Evolutionary conservation across 768 basidiomycete species (phyloP).

Genomic region (Stropharia rugosoannulata): DNA sequence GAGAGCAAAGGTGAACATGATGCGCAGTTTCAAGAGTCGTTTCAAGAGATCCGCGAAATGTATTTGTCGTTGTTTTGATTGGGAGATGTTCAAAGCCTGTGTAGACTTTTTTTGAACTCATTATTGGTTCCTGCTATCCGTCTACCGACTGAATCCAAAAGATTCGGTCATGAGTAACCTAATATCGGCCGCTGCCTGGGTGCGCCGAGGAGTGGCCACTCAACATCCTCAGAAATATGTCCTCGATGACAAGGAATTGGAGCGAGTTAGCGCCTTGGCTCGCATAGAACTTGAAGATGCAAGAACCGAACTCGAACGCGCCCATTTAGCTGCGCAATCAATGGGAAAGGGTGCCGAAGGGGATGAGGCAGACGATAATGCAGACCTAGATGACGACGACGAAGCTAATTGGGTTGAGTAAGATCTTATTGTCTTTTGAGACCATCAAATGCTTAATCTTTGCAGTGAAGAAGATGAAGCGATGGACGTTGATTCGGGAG

Average conservation of each 20-base stretch:
- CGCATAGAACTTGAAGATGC: constrained; percentile 90
- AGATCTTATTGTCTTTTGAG: constrained; percentile 34
- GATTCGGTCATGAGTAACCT: constrained; percentile 59
- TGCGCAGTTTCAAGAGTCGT: neutral
- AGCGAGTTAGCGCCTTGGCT: constrained; percentile 86
- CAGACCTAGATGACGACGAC: constrained; percentile 43
- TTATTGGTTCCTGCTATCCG: neutral
- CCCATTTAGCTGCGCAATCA: constrained; percentile 69
- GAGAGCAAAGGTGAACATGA: neutral
- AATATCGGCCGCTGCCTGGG: constrained; percentile 78
- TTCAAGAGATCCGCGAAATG: neutral
- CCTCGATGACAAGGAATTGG: constrained; percentile 87
- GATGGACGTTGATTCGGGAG: constrained; percentile 59
- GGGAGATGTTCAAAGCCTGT: constrained; percentile 1
- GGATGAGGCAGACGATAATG: constrained; percentile 60
- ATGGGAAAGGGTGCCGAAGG: constrained; percentile 70
- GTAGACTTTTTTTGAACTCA: constrained; percentile 9
- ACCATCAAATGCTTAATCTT: constrained; percentile 17
- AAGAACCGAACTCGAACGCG: constrained; percentile 77
- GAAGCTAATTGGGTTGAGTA: constrained; percentile 86
- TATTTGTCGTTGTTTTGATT: constrained; percentile 9
- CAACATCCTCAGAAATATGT: constrained; percentile 84
- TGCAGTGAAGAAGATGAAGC: constrained; percentile 43
- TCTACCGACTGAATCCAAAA: neutral
- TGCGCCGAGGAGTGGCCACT: constrained; percentile 74